Base-by-base conservation (phyloP, 805 yeast genomes). In the Candida adriatica region DNA sequence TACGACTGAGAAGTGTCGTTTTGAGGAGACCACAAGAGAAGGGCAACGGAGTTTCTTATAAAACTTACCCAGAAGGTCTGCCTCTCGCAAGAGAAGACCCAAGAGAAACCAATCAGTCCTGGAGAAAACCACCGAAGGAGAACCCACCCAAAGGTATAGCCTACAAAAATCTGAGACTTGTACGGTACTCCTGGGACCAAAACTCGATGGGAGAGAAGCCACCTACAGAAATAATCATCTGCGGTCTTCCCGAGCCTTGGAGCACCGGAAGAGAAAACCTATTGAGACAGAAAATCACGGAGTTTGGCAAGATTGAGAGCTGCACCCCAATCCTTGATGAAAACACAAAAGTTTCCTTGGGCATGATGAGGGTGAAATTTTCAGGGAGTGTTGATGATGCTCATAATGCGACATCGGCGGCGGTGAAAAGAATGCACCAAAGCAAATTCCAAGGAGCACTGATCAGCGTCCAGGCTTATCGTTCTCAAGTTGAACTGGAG, bases 171-270 rank as follows among this genome's bases (percentile, higher is more conserved):
- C 55, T 68, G 11, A 64, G 68, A 0, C 55, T 55, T 18, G 58
- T 71, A 3, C 38, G 23, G 9, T 35, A 39, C 16, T 3, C 21
- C 5, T 83, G 68, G 51, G 95, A 86, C 52, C 68, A 75, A 36
- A 65, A 79, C 46, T 83, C 94, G 0, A 50, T 84, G 9, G 94
- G 92, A 0, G 77, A 80, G 0, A 73, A 77, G 13, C 95, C 95
- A 1, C 66, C 76, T 4, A 59, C 72, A 7, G 87, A 80, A 46
- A 54, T 87, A 23, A 71, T 86, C 2, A 64, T 84, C 5, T 79
- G 84, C 70, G 80, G 78, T 13, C 61, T 78, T 30, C 78, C 84
- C 3, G 47, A 67, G 3, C 59, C 72, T 3, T 64, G 71, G n/a
- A n/a, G n/a, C n/a, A n/a, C n/a, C n/a, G n/a, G n/a, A n/a, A 65